These are phyloP conservation scores for Cladosporium velox DNA, from an alignment of 2,329 filamentous ascomycete species.

Conservation along the genomic window DNA sequence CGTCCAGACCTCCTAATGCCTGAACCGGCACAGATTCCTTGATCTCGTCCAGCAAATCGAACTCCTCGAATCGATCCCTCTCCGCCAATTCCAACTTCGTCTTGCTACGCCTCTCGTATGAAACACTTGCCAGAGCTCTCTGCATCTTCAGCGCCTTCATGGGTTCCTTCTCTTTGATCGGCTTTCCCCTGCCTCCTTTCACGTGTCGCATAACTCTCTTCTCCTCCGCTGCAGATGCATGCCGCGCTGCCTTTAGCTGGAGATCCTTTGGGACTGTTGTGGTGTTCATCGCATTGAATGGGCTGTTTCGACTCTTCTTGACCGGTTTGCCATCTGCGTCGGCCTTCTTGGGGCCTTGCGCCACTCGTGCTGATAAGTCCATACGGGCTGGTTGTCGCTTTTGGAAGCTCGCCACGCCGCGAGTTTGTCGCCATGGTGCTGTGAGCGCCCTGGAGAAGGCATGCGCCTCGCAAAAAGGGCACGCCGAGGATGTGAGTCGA, in stretches of 20 bases:
- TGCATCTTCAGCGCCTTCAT: constrained; percentile 96
- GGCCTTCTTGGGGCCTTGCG: constrained; percentile 33
- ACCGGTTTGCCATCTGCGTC: constrained; percentile 40
- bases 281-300: constrained; percentile 63
- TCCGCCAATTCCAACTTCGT: constrained; percentile 64
- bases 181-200: constrained; percentile 41
- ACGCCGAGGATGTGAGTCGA: constrained; percentile 35
- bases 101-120: constrained; percentile 68
- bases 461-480: constrained; percentile 47
- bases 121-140: constrained; percentile 70
- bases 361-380: constrained; percentile 51
- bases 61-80: constrained; percentile 77
- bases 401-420: constrained; percentile 45
- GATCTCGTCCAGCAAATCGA: constrained; percentile 71
- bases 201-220: constrained; percentile 59
- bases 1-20: constrained; percentile 71
- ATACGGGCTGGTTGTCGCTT: constrained; percentile 53
- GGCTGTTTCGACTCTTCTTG: constrained; percentile 49
- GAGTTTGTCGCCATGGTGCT: constrained; percentile 40
- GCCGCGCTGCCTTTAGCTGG: constrained; percentile 27
- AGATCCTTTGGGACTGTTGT: constrained; percentile 41
- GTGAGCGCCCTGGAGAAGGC: constrained; percentile 31
- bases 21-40: constrained; percentile 71
- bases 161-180: constrained; percentile 53
- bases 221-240: constrained; percentile 44